These are phyloP conservation scores for Eucalyptus paniculata DNA, from an alignment of 345 rosid genomes.

Conservation along the genomic window DNA sequence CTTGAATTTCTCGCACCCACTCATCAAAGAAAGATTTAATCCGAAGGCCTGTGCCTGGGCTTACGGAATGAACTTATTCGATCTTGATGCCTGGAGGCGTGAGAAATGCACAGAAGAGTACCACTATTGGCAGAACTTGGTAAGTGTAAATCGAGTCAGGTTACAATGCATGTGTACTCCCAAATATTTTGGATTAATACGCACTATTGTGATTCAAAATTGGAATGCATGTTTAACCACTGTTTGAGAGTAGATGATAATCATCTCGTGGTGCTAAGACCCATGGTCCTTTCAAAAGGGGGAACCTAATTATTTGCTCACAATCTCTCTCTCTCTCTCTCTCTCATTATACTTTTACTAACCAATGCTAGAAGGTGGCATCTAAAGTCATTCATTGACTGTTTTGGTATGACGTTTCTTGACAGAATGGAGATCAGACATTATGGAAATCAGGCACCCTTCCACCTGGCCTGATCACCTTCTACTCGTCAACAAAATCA, in stretches of 20 bases:
- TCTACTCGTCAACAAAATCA: conserved; percentile 73
- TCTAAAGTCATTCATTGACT: not conserved
- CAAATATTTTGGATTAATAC: not conserved
- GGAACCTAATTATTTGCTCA: not conserved
- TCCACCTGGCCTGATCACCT: conserved; percentile 82
- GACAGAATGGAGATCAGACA: conserved; percentile 58
- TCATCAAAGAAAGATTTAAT: conserved; percentile 55
- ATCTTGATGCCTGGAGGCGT: conserved; percentile 85
- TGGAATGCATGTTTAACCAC: not conserved
- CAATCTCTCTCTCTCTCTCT: not conserved
- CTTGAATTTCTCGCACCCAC: conserved; percentile 65
- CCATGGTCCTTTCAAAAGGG: not conserved
- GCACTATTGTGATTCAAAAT: not conserved
- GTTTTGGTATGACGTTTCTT: not conserved
- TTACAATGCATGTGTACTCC: not conserved
- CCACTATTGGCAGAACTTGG: conserved; percentile 14
- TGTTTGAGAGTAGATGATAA: not conserved
- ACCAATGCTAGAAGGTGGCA: not conserved
- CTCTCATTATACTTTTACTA: not conserved
- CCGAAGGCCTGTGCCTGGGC: conserved; percentile 94
- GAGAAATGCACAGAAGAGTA: conserved; percentile 23
- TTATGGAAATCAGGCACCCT: conserved; percentile 72
- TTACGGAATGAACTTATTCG: conserved; percentile 84
- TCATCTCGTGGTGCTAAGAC: not conserved
- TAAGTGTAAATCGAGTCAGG: not conserved